Base-by-base conservation (phyloP, 306 rosid species). In the Cyclanthera cordifolia region DNA sequence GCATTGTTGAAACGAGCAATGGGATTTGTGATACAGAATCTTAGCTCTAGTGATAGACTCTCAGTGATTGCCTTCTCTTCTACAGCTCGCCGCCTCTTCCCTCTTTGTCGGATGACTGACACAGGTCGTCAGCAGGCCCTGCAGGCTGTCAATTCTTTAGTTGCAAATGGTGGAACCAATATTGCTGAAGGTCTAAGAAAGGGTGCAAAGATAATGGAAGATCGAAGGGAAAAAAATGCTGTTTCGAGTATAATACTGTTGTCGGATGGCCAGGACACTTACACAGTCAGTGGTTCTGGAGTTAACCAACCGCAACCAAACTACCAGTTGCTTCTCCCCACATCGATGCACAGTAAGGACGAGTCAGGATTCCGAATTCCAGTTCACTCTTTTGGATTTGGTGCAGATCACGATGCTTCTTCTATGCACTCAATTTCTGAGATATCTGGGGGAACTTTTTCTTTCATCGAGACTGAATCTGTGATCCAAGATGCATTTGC, bases 141-240 rank as follows among this genome's bases (percentile, higher is more conserved):
- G 71, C 96, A 84, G 67, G 99, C 99, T 78, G 99, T 93, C 23
- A 93, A 93, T 79, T 85, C 99, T 74, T 79, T 93, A 85, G 94
- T 93, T 67, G 99, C 99, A 41, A 93, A 85, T 85, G 99, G 99
- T 15, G 99, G 99, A 73, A 93, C 99, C 66, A 93, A 93, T 71
- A 93, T 93, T 70, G 96, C 95, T 0, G 99, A 93, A 79, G 99
- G 99, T 55, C 81, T 93, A 48, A 83, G 95, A 58, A 93, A 93
- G 77, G 98, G 95, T 24, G 91, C 96, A 39, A 93, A 89, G 81
- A 79, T 93, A 73, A 82, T 93, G 91, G 96, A 86, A 81, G 98
- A 93, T 27, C 82, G 98, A 34, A 87, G 82, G 75, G 98, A 83
- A 66, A 93, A 86, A 77, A 93, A 86, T 73, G 88, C 95, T 3